Percentiles rank a stretch among this genome's conserved stretches.
Evolutionary conservation across 2,329 filamentous ascomycete genomes (phyloP).

Genomic region (Neoscytalidium dimidiatum): DNA sequence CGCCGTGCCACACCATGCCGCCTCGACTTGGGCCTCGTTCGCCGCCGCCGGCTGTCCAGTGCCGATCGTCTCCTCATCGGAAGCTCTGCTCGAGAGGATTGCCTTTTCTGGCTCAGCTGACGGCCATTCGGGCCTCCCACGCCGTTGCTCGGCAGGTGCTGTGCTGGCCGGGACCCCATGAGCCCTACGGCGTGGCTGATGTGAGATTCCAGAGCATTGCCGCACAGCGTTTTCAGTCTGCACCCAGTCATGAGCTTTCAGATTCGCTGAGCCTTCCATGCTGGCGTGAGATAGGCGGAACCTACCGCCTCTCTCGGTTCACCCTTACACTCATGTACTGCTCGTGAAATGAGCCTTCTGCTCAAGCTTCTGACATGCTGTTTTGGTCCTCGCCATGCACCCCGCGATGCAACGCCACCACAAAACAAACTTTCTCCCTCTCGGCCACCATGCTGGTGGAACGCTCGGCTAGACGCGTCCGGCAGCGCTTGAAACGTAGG

Average conservation of each 20-base stretch:
- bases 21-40: background rate
- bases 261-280: constrained; percentile 11
- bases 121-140: background rate
- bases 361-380: constrained; percentile 14
- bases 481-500: background rate
- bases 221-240: background rate
- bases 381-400: background rate
- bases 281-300: background rate
- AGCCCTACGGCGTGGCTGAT: too few species aligned
- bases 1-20: background rate
- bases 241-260: background rate
- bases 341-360: background rate
- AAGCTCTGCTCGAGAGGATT: background rate
- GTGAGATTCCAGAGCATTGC: background rate
- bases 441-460: background rate
- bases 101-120: background rate
- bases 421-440: background rate
- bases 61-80: background rate
- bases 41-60: background rate
- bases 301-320: background rate
- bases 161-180: background rate
- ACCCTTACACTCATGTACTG: background rate
- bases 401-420: constrained; percentile 6
- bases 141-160: background rate
- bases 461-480: background rate